Base-by-base conservation (phyloP, 805 yeast genomes). In the Middelhovenomyces tepae region DNA sequence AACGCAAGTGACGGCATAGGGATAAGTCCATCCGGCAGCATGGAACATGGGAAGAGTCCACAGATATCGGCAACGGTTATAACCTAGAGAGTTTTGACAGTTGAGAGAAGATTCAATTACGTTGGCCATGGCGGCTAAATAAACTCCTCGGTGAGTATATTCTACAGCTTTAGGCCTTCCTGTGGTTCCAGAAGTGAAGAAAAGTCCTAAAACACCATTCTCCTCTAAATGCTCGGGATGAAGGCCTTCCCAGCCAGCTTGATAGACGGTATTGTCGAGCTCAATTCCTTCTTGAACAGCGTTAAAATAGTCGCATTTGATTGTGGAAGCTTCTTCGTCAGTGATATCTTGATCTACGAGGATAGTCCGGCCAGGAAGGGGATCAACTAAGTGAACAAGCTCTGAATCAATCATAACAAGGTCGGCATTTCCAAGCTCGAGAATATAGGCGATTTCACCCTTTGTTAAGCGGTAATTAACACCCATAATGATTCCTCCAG, bases 11-110 rank as follows among this genome's bases (percentile, higher is more conserved):
- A 56, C 61, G 1, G 58, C 57, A 34, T 53, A 55, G 2, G 61
- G 61, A 36, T 40, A 56, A 8, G 60, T 48, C 61, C 61, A 56
- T 6, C 61, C 61, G 16, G 50, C 54, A 14, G 60, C 60, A 35
- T 57, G 61, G 45, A 56, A 56, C 51, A 56, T 46, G 2, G 61
- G 61, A 18, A 56, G 40, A n/a, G 59, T 56, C 61, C 61, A 56
- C 26, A 56, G 48, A 33, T 56, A 56, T 16, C 44, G 33, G 42
- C 60, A 54, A 21, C 56, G 36, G 38, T 44, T 36, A n/a, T 44
- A 44, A 7, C 45, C 50, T n/a, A 40, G 38, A 7, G 40, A 32
- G 11, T 40, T 48, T 22, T 50, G 47, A 20, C 47, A 36, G 39
- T 56, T 56, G 26, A 55, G 46, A 7, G 47, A 46, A 10, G 56